Evolutionary conservation across 148 eudicot species (phyloP), one percentile per base, ranked within the genome.

Genomic region (Heliamphora exappendiculata): DNA sequence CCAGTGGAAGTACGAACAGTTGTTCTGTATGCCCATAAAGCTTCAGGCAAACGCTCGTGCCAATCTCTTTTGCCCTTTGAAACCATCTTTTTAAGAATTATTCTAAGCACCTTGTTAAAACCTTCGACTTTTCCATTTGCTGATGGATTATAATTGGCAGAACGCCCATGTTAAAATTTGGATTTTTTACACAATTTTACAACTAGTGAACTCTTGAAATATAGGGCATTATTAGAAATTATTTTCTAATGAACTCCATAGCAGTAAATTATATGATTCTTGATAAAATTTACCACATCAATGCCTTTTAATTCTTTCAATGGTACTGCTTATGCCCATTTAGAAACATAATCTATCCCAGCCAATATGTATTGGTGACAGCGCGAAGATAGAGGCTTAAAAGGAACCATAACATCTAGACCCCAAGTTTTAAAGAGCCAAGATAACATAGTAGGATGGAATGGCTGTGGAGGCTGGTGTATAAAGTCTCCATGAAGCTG

Each of bases 1-100:
- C 64, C 64, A 58, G 33, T 26, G 3, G 64, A 58, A 24, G 64
- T 63, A 11, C 42, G 10, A 63, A 63, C 42, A 13, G n/a, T 63
- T 63, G 67, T 63, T 6, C n/a, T 63, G 4, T 63, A 63, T 63
- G 67, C 67, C 42, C 67, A 63, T 3, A 63, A 34, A 10, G 67
- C 42, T 34, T 63, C 67, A 13, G 67, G 67, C 14, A 63, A 19
- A 7, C 42, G 67, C 28, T 63, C 42, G 0, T 63, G n/a, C 42
- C n/a, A 63, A 17, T 33, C 42, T 33, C 42, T 63, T 34, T 24
- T 57, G 24, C 24, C 7, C 31, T 57, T 57, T 5, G 62, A 57
- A 24, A 57, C 29, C 62, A 57, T 24, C 8, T 57, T 57, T 22
- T 57, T 57, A 24, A 57, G 29, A 24, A 57, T 57, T 24, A n/a